Evolutionary conservation across 768 basidiomycete species (phyloP), one percentile per base, ranked within the genome.

Genomic region (Serendipita sp.): DNA sequence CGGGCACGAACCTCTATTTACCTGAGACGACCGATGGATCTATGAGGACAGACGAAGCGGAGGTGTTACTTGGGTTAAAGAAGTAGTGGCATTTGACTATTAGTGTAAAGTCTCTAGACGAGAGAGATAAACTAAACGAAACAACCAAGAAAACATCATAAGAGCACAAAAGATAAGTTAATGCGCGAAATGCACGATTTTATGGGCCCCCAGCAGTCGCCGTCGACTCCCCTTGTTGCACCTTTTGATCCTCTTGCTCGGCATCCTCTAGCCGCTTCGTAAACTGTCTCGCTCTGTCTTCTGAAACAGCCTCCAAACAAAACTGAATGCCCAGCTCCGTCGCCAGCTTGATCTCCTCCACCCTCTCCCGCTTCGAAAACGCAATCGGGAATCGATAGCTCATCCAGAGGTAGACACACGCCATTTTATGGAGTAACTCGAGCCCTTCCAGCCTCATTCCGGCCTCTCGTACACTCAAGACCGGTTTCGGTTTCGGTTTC

Each of bases 331-430:
- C 84, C 41, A 71, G 70, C 74, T 95, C 90, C 4, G 85, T 76
- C 32, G 86, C 75, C 11, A 71, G 71, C 71, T 92, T 89, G 51
- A 90, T 69, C 15, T 71, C 74, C 11, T 73, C 68, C 1, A 84
- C 86, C 32, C 75, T 72, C 3, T 75, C 71, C 37, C 79, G 75
- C n/a, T 86, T 78, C 3, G 80, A 73, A 72, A 88, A 97, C 5
- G 84, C 77, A 63, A 90, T 77, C 0, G 82, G 78, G 65, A 82
- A 78, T 45, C 93, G 85, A 72, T 82, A 85, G 18, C 79, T 78
- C 68, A 93, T 77, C 95, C 95, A 99, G 58, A 92, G 76, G 74
- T 97, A 97, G 24, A 87, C 69, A 13, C 86, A 84, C 34, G 91
- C 70, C 35, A 82, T 75, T 69, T 86, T 87, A 74, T 99, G 92